Evolutionary conservation across 352 stramenopile species (phyloP), one percentile per base, ranked within the genome.

Genomic region (Phytopythium litorale): DNA sequence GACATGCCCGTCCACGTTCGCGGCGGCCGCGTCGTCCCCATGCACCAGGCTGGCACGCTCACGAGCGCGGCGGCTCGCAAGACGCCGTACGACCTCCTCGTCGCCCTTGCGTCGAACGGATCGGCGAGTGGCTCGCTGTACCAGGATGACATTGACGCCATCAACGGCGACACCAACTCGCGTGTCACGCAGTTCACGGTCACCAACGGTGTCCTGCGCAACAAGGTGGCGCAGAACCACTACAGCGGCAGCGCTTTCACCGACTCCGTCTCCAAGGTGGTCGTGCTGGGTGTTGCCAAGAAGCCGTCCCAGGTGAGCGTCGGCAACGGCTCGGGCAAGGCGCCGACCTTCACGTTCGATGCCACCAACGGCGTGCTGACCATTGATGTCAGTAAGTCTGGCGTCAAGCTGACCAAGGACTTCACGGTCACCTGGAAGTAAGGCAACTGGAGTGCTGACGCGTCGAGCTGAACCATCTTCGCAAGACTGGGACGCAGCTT

Each of bases 1-100:
- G 76, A 84, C 35, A 84, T 90, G 73, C 81, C 75, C 0, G 70
- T 90, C 54, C 71, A 78, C 49, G 70, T 90, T 49, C 71, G 73
- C 15, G 78, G 78, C 13, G 81, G 81, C 38, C 65, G 60, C 18
- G 78, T 88, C 38, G 21, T 88, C 13, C 64, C 75, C 1, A 69
- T 82, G 62, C 78, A 88, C 59, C 72, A 81, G 60, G 23, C 66
- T 18, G 70, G 51, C 19, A 25, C 75, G 18, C 72, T 85, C 25
- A 90, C 81, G 0, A 83, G 62, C 30, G 55, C 70, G 18, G 74
- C 65, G 11, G 72, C 76, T 51, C 81, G 77, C 16, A 25, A 66
- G 30, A 87, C 71, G 13, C 63, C 78, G 15, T 90, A 79, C 61
- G 69, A 81, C 30, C 65, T 90, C 4, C n/a, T 87, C 9, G 65